Evolutionary conservation across 495 filamentous ascomycete genomes (phyloP).

Genomic region (Parathielavia hyrcaniae): DNA sequence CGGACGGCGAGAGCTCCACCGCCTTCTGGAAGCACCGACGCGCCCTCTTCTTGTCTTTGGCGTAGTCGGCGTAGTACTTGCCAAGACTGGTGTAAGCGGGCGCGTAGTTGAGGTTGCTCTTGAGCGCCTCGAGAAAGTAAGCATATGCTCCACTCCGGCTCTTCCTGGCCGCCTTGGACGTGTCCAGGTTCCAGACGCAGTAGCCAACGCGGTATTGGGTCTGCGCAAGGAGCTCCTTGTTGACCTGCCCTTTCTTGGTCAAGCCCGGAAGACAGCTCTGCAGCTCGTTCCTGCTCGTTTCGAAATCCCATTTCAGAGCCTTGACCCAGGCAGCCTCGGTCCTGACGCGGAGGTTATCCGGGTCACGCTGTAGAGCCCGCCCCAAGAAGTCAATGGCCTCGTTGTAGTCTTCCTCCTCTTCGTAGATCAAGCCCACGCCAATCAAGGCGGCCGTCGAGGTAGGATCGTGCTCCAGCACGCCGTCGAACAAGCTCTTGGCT

Average conservation of each 20-base stretch:
- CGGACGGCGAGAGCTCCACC: conserved; percentile 83
- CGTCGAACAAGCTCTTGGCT: conserved; percentile 74
- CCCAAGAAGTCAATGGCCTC: conserved; percentile 72
- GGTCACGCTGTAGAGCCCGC: conserved; percentile 64
- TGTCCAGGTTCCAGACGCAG: conserved; percentile 79
- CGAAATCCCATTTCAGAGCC: conserved; percentile 71
- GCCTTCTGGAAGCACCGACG: conserved; percentile 93
- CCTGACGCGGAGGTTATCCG: conserved; percentile 64
- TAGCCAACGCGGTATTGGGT: conserved; percentile 82
- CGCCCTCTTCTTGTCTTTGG: conserved; percentile 74
- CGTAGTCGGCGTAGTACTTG: conserved; percentile 91
- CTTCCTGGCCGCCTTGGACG: conserved; percentile 63
- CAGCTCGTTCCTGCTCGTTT: conserved; percentile 57
- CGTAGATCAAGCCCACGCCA: conserved; percentile 81
- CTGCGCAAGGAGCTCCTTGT: conserved; percentile 70
- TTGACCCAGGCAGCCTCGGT: conserved; percentile 86
- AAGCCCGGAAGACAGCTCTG: conserved; percentile 60
- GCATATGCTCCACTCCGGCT: conserved; percentile 67
- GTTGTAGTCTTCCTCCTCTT: conserved; percentile 82
- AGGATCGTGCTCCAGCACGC: conserved; percentile 63
- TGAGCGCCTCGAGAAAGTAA: conserved; percentile 75
- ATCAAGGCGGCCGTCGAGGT: conserved; percentile 74
- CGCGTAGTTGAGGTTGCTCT: conserved; percentile 82
- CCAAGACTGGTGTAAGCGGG: conserved; percentile 90
- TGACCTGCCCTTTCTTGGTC: conserved; percentile 37